Base-by-base conservation (phyloP, 352 stramenopile species). In the Bremia lactucae region DNA sequence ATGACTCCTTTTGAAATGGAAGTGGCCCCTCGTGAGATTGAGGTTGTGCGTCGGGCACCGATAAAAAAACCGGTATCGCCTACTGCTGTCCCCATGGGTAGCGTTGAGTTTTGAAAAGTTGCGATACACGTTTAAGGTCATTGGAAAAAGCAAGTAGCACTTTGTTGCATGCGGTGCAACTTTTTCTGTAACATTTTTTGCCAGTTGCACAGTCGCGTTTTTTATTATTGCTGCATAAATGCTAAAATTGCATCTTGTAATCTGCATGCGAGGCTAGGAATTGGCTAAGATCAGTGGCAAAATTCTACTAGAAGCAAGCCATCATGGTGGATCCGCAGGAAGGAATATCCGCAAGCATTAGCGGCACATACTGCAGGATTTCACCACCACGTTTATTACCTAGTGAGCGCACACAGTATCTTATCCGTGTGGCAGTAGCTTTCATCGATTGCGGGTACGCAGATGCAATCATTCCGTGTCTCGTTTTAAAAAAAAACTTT, bases 391-490 rank as follows among this genome's bases (percentile, higher is more conserved):
- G 8, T 11, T 21, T 49, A 19, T 51, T 65, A 31, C 45, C 49
- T 3, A 68, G 52, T 21, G 49, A 65, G 37, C 57, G 53, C 36
- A 60, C 52, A 36, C 62, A 81, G 49, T 87, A 85, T 51, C 72
- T 72, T 34, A 31, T 68, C 34, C 65, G 71, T 43, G 59, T 83
- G 34, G 57, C 60, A 14, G 72, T 85, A 28, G 75, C 85, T 60
- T 87, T 87, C 35, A 84, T 35, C 57, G 68, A 53, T 55, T 87
- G 47, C 62, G 49, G 52, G 75, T 87, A 42, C 45, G 62, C 46
- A 48, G 11, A 9, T 41, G 42, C 29, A 57, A 28, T 15, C n/a
- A n/a, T n/a, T n/a, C n/a, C n/a, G n/a, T n/a, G n/a, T n/a, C n/a
- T n/a, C 16, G 8, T 35, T 37, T 31, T 4, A 15, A 22, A 22